Evolutionary conservation across 768 basidiomycete genomes (phyloP).

Genomic region (Boletellus ananiceps): DNA sequence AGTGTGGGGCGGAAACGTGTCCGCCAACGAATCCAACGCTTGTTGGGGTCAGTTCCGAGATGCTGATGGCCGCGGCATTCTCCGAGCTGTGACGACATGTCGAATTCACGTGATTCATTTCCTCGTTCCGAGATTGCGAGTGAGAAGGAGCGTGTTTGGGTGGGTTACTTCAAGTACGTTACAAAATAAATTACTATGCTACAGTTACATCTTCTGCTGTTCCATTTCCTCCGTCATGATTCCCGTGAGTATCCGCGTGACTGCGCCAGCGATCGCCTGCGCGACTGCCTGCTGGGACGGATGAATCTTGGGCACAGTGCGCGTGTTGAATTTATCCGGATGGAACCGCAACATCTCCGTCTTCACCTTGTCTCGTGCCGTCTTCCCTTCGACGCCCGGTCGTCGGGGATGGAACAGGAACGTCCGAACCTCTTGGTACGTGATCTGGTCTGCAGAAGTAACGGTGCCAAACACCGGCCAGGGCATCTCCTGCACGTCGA

Average conservation of each 20-base stretch:
- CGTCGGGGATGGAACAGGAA: conserved; percentile 41
- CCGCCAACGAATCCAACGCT: too few species aligned
- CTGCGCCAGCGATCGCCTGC: conserved; percentile 33
- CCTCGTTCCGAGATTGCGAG: too few species aligned
- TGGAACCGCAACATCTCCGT: conserved; percentile 51
- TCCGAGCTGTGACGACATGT: too few species aligned
- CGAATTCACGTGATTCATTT: too few species aligned
- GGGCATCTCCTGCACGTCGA: conserved; percentile 35
- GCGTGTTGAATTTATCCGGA: conserved; percentile 48
- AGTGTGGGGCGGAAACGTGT: too few species aligned
- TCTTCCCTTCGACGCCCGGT: conserved; percentile 28
- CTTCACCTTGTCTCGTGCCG: conserved; percentile 34
- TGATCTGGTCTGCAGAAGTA: conserved; percentile 30
- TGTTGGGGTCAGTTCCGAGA: too few species aligned
- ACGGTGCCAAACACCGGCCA: conserved; percentile 39
- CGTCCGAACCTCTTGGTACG: conserved; percentile 27
- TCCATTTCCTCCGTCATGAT: conserved; percentile 26
- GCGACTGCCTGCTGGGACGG: conserved; percentile 32
- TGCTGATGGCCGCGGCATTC: too few species aligned
- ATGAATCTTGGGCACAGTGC: conserved; percentile 33
- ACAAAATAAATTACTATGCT: too few species aligned
- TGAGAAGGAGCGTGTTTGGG: too few species aligned
- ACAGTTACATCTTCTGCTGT: neutral
- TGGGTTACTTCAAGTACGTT: too few species aligned
- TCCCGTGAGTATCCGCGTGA: conserved; percentile 40